A percentile compares a stretch with the other conserved stretches of the same genome.
phyloP scores from a whole-genome alignment of 192 early-diverging fungal genomes.

The Umbelopsis isabellina region DNA sequence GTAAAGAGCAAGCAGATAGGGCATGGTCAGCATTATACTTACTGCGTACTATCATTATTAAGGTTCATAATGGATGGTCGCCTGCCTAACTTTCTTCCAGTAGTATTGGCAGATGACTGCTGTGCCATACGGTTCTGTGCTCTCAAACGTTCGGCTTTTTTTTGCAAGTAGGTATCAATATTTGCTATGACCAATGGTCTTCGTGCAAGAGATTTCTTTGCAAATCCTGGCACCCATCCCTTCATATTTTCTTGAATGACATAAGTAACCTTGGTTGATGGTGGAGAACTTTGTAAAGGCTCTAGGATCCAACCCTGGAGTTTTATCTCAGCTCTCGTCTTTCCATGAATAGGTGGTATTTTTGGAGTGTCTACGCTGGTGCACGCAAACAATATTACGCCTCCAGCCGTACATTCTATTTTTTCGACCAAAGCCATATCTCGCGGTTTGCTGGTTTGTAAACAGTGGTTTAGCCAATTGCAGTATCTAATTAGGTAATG shows the following conservation, averaged over 20 bases:
- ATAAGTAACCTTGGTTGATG: conserved; percentile 56
- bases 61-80: conserved; percentile 36
- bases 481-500: neutral
- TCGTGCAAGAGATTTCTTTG: conserved; percentile 52
- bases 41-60: neutral
- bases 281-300: conserved; percentile 48
- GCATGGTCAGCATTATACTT: neutral
- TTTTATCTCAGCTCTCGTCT: conserved; percentile 50
- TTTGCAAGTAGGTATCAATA: conserved; percentile 56
- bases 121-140: conserved; percentile 28
- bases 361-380: conserved; percentile 55
- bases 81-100: conserved; percentile 24
- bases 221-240: conserved; percentile 63
- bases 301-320: conserved; percentile 63
- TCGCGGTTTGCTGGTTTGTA: conserved; percentile 28
- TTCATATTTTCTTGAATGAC: conserved; percentile 55
- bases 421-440: conserved; percentile 52
- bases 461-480: neutral
- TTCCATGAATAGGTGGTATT: conserved; percentile 53
- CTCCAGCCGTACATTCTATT: conserved; percentile 48
- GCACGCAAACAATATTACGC: conserved; percentile 57
- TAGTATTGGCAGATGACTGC: conserved; percentile 13
- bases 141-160: conserved; percentile 44
- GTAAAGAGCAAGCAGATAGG: too few relatives aligned
- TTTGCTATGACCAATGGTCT: conserved; percentile 53